phyloP scores from a whole-genome alignment of 169 alveolate species.

The Plasmodium falciparum region DNA sequence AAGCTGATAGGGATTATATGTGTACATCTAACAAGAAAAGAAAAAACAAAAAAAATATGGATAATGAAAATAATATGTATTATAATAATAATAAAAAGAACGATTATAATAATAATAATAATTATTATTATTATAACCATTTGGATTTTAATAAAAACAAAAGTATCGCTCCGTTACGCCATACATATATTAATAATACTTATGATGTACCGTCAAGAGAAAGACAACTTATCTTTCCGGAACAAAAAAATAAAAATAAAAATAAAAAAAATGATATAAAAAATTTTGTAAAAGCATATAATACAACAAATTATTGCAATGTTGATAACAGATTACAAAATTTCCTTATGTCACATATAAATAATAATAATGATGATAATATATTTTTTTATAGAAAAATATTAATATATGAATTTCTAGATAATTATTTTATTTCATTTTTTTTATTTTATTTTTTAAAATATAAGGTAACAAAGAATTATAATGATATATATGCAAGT shows the following conservation, averaged over 20 bases:
- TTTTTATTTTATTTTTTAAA: slow-evolving; percentile 34
- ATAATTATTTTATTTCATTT: slow-evolving; percentile 57
- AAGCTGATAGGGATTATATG: no score
- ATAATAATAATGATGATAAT: slow-evolving; percentile 30
- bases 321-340: slow-evolving; percentile 20
- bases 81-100: no score
- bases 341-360: slow-evolving; percentile 12
- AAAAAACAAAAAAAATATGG: no score
- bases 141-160: no score
- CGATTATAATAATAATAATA: no score
- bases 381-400: slow-evolving; percentile 32
- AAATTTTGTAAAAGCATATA: slow-evolving; percentile 11
- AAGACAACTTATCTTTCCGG: no score
- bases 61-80: no score
- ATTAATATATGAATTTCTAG: slow-evolving; percentile 53
- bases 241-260: background rate
- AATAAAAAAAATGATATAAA: slow-evolving; percentile 15
- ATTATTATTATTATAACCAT: no score
- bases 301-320: background rate
- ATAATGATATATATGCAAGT: background rate
- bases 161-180: no score
- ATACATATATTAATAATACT: no score
- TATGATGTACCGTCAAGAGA: no score
- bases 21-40: no score
- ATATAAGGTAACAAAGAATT: background rate